phyloP scores from a whole-genome alignment of 352 stramenopile genomes.

The Phytopythium boreale region DNA sequence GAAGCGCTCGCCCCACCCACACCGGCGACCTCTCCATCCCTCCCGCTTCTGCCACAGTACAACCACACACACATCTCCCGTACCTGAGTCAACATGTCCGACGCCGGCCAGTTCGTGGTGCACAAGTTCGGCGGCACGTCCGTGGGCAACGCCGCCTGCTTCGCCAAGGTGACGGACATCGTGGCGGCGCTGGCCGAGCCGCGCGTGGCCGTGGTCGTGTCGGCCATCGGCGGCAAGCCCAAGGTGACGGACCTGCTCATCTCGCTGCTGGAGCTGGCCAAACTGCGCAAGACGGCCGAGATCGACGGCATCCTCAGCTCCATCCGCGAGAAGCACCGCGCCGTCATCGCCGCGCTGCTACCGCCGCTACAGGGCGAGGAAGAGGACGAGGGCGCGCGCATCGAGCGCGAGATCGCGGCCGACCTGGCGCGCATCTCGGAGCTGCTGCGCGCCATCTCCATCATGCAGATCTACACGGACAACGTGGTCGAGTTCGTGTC shows the following conservation, averaged over 20 bases:
- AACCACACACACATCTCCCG: background rate
- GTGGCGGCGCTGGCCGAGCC: conserved; percentile 41
- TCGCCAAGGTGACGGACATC: conserved; percentile 83
- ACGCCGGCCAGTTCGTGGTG: conserved; percentile 79
- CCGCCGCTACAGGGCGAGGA: conserved; percentile 34
- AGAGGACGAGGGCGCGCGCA: conserved; percentile 38
- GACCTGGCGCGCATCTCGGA: conserved; percentile 74
- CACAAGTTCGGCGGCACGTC: conserved; percentile 98
- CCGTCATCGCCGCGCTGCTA: conserved; percentile 65
- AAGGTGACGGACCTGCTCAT: conserved; percentile 96
- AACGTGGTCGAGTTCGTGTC: conserved; percentile 92
- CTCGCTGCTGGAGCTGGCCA: conserved; percentile 84
- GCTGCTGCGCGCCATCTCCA: conserved; percentile 82
- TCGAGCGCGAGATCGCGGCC: conserved; percentile 54
- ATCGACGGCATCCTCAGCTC: conserved; percentile 67
- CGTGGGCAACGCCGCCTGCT: conserved; percentile 91
- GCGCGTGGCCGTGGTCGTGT: conserved; percentile 89
- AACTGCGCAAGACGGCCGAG: conserved; percentile 68
- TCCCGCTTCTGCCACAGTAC: background rate
- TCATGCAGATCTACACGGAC: conserved; percentile 87
- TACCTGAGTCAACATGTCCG: background rate
- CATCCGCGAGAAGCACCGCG: conserved; percentile 78
- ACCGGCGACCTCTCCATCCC: background rate
- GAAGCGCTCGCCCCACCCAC: background rate
- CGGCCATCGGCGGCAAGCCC: conserved; percentile 95